Percentiles rank a stretch among this genome's conserved stretches.
These are phyloP conservation scores for Purshia tridentata DNA, from an alignment of 306 rosid genomes.

Conservation along the genomic window DNA sequence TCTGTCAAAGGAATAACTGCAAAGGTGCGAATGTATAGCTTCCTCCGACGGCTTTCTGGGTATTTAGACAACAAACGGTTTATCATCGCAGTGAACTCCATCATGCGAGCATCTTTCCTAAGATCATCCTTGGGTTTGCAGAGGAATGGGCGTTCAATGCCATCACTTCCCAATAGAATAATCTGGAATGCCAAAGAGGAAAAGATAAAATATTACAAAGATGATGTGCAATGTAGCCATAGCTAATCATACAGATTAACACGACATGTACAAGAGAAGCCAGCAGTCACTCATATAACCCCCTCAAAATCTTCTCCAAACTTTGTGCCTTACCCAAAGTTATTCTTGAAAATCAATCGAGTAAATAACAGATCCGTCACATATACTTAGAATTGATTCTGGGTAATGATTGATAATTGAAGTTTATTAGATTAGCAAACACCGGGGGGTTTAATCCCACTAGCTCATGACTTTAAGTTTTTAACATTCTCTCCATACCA, in stretches of 20 bases:
- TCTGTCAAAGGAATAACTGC: constrained; percentile 94
- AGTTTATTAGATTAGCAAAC: neutral
- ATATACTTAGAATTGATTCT: neutral
- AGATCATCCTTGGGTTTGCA: constrained; percentile 99
- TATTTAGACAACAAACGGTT: constrained; percentile 83
- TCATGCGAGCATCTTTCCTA: constrained; percentile 98
- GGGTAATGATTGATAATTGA: neutral
- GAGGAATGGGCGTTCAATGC: constrained; percentile 80
- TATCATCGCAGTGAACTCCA: constrained; percentile 98
- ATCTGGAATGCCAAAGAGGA: constrained; percentile 53
- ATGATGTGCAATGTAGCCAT: constrained; percentile 14
- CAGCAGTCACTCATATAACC: constrained; percentile 14
- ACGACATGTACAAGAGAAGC: constrained; percentile 18
- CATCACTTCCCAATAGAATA: constrained; percentile 89
- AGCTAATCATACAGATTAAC: neutral
- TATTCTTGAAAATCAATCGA: neutral
- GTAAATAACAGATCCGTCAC: neutral
- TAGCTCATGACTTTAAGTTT: neutral
- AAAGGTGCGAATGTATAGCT: constrained; percentile 94
- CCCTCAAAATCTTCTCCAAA: constrained; percentile 17
- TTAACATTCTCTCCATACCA: neutral
- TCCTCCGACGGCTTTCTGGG: constrained; percentile 92
- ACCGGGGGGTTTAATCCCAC: neutral
- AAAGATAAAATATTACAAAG: constrained; percentile 12
- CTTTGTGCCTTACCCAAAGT: neutral